These are phyloP conservation scores for Umbelopsis sp. DNA, from an alignment of 192 early-diverging fungal species.

Conservation along the genomic window DNA sequence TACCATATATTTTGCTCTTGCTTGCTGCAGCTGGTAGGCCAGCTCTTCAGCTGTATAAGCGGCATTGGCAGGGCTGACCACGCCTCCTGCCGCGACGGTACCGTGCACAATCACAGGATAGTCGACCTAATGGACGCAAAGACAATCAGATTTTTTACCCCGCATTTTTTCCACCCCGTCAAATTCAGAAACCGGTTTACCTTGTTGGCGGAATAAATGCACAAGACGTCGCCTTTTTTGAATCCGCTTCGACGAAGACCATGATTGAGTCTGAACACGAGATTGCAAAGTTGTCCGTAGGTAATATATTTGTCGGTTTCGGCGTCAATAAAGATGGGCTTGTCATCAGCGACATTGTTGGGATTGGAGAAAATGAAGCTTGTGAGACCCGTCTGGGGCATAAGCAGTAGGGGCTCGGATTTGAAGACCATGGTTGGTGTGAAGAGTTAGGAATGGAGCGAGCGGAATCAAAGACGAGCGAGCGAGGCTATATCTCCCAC, in stretches of 20 bases:
- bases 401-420: conserved; percentile 10
- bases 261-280: conserved; percentile 29
- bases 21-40: conserved; percentile 70
- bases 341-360: conserved; percentile 38
- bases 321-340: conserved; percentile 50
- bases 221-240: conserved; percentile 8
- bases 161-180: background rate
- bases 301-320: conserved; percentile 34
- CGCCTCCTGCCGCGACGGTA: conserved; percentile 54
- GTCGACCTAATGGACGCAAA: conserved; percentile 25
- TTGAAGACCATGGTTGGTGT: conserved; percentile 7
- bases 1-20: conserved; percentile 70
- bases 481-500: background rate
- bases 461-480: background rate
- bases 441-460: background rate
- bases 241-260: conserved; percentile 7
- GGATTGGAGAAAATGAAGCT: conserved; percentile 45
- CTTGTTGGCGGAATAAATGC: conserved; percentile 18
- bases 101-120: conserved; percentile 41
- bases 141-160: background rate
- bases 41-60: conserved; percentile 78
- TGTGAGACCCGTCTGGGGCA: conserved; percentile 48
- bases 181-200: conserved; percentile 16
- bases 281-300: conserved; percentile 39
- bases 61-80: conserved; percentile 80